These are phyloP conservation scores for Carallia brachiata DNA, from an alignment of 345 rosid genomes.

Conservation along the genomic window DNA sequence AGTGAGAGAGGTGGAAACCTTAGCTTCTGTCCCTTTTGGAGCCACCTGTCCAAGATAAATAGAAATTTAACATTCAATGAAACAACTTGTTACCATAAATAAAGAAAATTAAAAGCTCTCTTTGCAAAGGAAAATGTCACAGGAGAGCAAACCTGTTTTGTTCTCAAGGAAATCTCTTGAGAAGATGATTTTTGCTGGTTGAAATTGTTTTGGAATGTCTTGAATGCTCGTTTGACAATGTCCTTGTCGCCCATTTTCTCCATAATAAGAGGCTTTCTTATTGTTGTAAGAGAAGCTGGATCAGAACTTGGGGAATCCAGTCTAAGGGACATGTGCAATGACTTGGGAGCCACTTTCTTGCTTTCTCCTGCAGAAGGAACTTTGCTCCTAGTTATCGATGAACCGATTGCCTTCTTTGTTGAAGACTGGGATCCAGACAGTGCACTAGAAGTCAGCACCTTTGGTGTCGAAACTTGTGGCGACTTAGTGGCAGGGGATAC, in stretches of 20 bases:
- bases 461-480: constrained; percentile 45
- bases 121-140: background rate
- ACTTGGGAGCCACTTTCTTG: constrained; percentile 66
- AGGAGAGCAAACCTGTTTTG: constrained; percentile 49
- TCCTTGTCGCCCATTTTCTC: constrained; percentile 96
- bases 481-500: constrained; percentile 35
- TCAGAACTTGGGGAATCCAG: constrained; percentile 43
- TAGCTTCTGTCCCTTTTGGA: constrained; percentile 37
- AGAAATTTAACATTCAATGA: constrained; percentile 1
- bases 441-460: constrained; percentile 33
- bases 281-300: constrained; percentile 34
- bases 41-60: constrained; percentile 38
- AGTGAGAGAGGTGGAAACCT: constrained; percentile 34
- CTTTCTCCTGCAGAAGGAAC: constrained; percentile 27
- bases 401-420: constrained; percentile 35
- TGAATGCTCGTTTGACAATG: constrained; percentile 80
- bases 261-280: constrained; percentile 71
- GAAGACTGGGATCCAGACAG: constrained; percentile 40
- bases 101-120: constrained; percentile 4
- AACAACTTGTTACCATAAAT: background rate
- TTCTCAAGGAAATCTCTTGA: constrained; percentile 38
- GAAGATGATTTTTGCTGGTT: constrained; percentile 42
- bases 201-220: constrained; percentile 62
- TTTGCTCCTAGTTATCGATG: constrained; percentile 39
- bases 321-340: constrained; percentile 70